Evolutionary conservation across 306 rosid species (phyloP).

Genomic region (Erythrophleum fordii): DNA sequence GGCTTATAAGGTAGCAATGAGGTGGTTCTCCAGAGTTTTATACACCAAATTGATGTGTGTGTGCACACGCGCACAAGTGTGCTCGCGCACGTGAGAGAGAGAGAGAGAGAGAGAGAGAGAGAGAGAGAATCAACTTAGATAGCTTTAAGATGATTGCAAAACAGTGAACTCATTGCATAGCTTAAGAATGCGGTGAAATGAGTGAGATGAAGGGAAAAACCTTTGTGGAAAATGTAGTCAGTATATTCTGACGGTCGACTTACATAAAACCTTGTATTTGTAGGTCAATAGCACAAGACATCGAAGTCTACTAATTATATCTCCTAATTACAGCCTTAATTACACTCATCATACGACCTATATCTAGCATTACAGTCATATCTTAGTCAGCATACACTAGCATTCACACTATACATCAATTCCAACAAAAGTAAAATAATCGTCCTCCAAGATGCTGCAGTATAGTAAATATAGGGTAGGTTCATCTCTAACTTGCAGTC

Average conservation of each 20-base stretch:
- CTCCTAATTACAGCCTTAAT: background rate
- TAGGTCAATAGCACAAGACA: background rate
- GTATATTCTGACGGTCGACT: background rate
- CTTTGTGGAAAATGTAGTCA: background rate
- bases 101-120: no score
- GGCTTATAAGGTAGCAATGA: background rate
- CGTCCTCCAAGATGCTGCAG: background rate
- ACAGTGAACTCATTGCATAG: background rate
- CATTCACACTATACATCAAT: background rate
- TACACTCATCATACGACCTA: background rate
- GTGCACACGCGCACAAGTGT: no score
- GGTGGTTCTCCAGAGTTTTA: slow-evolving; percentile 14
- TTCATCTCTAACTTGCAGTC: background rate
- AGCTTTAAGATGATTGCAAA: slow-evolving; percentile 11
- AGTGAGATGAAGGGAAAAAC: background rate
- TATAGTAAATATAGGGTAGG: background rate
- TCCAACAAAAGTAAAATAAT: background rate
- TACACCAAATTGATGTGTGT: background rate
- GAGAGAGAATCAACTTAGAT: background rate
- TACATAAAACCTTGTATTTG: background rate
- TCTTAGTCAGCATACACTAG: background rate
- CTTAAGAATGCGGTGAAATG: background rate
- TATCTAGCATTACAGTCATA: background rate
- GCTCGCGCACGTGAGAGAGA: no score
- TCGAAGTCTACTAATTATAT: background rate